Evolutionary conservation across 2,329 filamentous ascomycete species (phyloP).

Genomic region (Pseudocercospora cruenta): DNA sequence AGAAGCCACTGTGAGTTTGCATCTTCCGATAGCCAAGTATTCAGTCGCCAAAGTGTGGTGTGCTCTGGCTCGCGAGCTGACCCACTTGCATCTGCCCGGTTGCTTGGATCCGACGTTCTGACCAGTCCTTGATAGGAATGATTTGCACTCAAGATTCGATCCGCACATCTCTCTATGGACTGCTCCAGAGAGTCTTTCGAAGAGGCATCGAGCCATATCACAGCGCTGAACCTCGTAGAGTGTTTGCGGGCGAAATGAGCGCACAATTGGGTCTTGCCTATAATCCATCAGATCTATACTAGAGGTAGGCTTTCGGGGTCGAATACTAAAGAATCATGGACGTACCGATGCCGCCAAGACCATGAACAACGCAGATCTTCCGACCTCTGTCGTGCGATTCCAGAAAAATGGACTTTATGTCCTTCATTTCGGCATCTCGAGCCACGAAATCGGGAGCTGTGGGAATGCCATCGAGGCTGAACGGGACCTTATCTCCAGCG

Average conservation of each 20-base stretch:
- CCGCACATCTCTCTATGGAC: conserved; percentile 17
- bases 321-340: neutral
- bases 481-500: conserved; percentile 13
- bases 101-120: neutral
- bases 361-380: conserved; percentile 32
- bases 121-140: neutral
- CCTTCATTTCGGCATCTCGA: conserved; percentile 30
- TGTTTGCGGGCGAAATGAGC: conserved; percentile 22
- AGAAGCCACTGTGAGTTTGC: conserved; percentile 40
- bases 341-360: conserved; percentile 35
- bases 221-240: conserved; percentile 33
- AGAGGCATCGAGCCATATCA: conserved; percentile 42
- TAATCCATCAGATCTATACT: neutral
- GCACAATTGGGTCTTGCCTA: conserved; percentile 36
- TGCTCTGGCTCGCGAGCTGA: neutral
- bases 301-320: neutral
- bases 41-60: neutral
- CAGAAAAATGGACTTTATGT: conserved; percentile 27
- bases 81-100: neutral
- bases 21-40: conserved; percentile 31
- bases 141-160: neutral
- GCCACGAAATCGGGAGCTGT: conserved; percentile 26
- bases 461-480: conserved; percentile 28
- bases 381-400: neutral
- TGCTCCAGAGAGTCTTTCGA: conserved; percentile 37